Base-by-base conservation (phyloP, 768 basidiomycete species). In the Lactarius trivialis region DNA sequence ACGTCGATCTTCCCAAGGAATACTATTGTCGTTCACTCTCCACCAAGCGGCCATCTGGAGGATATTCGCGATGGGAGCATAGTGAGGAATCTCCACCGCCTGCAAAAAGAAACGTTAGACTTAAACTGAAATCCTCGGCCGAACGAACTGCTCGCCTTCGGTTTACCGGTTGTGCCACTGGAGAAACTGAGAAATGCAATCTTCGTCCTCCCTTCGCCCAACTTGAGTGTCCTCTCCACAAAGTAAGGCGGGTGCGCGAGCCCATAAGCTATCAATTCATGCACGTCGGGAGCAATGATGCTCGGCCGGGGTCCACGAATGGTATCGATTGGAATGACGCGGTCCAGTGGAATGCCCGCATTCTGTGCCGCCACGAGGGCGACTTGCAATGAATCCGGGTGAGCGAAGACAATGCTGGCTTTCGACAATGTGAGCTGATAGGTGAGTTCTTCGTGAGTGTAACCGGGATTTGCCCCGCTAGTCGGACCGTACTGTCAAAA, bases 151-250 rank as follows among this genome's bases (percentile, higher is more conserved):
- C 39, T 26, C 43, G 71, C 71, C 62, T 72, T 71, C 34, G 72
- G 76, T 68, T 72, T 75, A 71, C 87, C 87, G 17, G 88, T 90
- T 26, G 88, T 90, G 8, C 88, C 88, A 64, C 87, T 88, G 1
- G 88, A 89, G 66, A 90, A 87, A 56, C 79, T 82, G 58, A 89
- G 73, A 67, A 89, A 84, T 6, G 89, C 88, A 15, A 89, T 61
- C 49, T 82, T 80, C 14, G 75, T 81, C 69, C 78, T 84, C 28
- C 77, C 83, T 71, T 87, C 87, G 11, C 85, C 88, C 14, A 77
- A 76, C 28, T 68, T 66, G 45, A 89, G 75, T 33, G 68, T 73
- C 21, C 75, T 72, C 58, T 86, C 81, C 30, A 71, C 69, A 67
- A 81, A 86, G 60, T 66, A 70, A 67, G 65, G 74, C 64, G 48